Evolutionary conservation across 441 rosid species (phyloP), one percentile per base, ranked within the genome.

Genomic region (Mallotus japonicus): DNA sequence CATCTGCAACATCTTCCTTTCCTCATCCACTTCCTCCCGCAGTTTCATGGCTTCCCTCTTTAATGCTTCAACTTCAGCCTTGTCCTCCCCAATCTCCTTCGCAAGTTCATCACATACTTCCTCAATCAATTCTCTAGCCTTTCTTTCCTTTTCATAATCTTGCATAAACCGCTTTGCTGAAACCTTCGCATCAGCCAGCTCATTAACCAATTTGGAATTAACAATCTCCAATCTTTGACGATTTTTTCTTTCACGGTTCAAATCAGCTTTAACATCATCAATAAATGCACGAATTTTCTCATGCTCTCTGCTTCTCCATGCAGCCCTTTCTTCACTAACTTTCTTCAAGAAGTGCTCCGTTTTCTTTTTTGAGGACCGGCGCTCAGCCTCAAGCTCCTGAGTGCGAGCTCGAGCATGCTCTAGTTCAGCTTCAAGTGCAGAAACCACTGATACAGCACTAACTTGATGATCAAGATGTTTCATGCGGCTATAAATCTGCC

Each of bases 1-100:
- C 98, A 95, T 91, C 85, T 95, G 99, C 77, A 91, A 81, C 98
- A 95, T 95, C 79, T 82, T 90, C 83, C 98, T 89, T 79, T 95
- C 99, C 20, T 95, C 95, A 0, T 92, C 99, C 5, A 87, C 85
- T 67, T 95, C 98, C 68, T 90, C 97, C 19, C 84, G 76, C 20
- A 90, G 85, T 79, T 80, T 87, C 91, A 86, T 80, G 28, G 87
- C 86, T 51, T 95, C 97, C 76, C 89, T 84, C 83, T 90, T 90
- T 69, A 92, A 34, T 68, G 86, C 92, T 78, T 90, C 96, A 56
- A 82, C 83, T 78, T 95, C 97, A 70, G 97, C 86, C 80, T 85
- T 95, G 69, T 95, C 98, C 72, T 95, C 98, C 58, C 90, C 95
- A 75, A 79, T 85, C 84, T 94, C 88, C 83, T 89, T 81, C 10